Evolutionary conservation across 1,139 yeast species (phyloP), one percentile per base, ranked within the genome.

Genomic region (Saccharomyces pastorianus): DNA sequence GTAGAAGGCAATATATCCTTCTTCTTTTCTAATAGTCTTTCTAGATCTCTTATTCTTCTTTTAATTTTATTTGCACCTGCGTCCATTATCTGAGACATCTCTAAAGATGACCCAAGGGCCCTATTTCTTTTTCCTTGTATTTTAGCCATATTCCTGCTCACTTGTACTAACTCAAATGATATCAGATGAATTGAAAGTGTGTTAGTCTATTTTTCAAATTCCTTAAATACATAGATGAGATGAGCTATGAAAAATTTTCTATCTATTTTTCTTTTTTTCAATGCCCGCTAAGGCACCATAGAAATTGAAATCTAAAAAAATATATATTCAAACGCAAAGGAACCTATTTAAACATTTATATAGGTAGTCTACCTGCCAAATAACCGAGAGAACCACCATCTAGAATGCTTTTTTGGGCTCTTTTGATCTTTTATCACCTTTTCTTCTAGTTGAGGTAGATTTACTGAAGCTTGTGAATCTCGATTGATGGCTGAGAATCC

Each of bases 1-100:
- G 85, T 84, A 3, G 96, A 90, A 6, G 95, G 88, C 53, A 90
- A 71, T 32, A 75, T 76, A 48, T 79, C 84, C 66, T 79, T 81
- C 63, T 73, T 76, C 55, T 72, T 72, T 3, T 59, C 64, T 56
- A 91, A 74, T 32, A 88, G 73, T 62, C 98, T 78, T 64, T 85
- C 84, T 51, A 89, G 76, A 69, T 88, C 23, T 20, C 23, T 20
- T 20, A 20, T 20, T 20, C 23, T 20, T 20, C 23, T 20, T 20
- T 20, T 20, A 59, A 88, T 78, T 63, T 83, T 84, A 49, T 71
- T 66, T 1, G 72, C 63, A 27, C 75, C 75, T 1, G 74, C 69
- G 47, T 72, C 73, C 6, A 71, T 50, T 17, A 65, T 68, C 26
- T 64, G 65, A 3, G 72, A 68, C 56, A 68, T 63, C 49, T 70